Conservation (phyloP, 2,329 filamentous ascomycete genomes). For the Metarhizium guizhouense region DNA sequence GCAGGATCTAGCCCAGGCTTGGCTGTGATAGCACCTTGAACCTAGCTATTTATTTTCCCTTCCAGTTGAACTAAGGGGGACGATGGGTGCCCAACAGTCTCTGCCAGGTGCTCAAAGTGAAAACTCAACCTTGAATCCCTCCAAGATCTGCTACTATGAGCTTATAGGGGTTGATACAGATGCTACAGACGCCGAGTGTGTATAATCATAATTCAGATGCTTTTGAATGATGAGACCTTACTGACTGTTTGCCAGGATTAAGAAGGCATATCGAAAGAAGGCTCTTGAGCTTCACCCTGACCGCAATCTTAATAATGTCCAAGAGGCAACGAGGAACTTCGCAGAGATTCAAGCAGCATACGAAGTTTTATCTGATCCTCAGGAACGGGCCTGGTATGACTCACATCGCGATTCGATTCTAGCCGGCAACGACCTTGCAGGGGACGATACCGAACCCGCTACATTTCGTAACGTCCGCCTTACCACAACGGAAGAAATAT, state of each 20-base stretch:
- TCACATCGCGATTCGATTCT: conserved; percentile 83
- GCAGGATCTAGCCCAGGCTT: not conserved
- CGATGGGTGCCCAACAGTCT: conserved; percentile 50
- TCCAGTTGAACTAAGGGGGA: not conserved
- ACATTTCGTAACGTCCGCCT: conserved; percentile 61
- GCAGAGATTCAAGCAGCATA: conserved; percentile 90
- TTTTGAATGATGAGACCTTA: not conserved
- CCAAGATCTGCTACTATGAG: conserved; percentile 78
- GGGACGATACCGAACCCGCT: conserved; percentile 40
- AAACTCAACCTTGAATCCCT: conserved; percentile 24
- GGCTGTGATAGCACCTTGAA: not conserved
- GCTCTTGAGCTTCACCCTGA: conserved; percentile 93
- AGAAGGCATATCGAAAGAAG: conserved; percentile 84
- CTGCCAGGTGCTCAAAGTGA: conserved; percentile 16
- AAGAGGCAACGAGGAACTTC: conserved; percentile 75
- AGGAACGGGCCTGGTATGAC: conserved; percentile 97
- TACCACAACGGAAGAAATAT: conserved; percentile 73
- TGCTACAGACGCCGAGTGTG: conserved; percentile 74
- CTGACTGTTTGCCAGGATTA: conserved; percentile 52
- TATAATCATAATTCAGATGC: not conserved
- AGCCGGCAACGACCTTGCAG: conserved; percentile 46
- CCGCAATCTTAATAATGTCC: conserved; percentile 79
- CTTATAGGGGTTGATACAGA: conserved; percentile 64
- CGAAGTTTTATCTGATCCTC: conserved; percentile 89
- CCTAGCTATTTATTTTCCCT: not conserved